A percentile compares a stretch with the other conserved stretches of the same genome.
These are phyloP conservation scores for Begonia peltatifolia DNA, from an alignment of 306 rosid species.

Conservation along the genomic window DNA sequence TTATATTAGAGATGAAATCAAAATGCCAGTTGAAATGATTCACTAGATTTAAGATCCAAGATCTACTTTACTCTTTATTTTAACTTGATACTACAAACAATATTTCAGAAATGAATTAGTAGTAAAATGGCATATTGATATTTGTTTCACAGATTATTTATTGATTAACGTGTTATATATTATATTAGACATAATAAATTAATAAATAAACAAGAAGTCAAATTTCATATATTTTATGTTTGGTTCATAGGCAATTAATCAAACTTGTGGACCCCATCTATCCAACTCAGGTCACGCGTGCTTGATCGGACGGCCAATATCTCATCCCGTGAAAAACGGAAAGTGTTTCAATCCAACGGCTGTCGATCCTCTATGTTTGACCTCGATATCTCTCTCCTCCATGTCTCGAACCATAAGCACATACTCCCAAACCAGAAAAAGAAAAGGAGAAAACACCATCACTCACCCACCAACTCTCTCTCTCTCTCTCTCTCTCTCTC, in stretches of 20 bases:
- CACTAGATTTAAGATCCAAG: too few relatives aligned
- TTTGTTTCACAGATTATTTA: too few relatives aligned
- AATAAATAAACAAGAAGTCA: too few relatives aligned
- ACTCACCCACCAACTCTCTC: conserved; percentile 7
- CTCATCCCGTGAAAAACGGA: conserved; percentile 58
- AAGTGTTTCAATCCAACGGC: conserved; percentile 74
- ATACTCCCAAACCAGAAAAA: conserved; percentile 11
- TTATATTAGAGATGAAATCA: too few relatives aligned
- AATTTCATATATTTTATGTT: too few relatives aligned
- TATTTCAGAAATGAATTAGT: too few relatives aligned
- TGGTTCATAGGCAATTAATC: conserved; percentile 24
- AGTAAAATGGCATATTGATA: too few relatives aligned
- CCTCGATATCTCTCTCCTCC: conserved; percentile 26
- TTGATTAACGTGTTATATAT: too few relatives aligned
- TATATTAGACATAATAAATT: too few relatives aligned
- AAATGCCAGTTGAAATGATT: too few relatives aligned
- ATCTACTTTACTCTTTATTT: too few relatives aligned
- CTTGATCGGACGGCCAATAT: conserved; percentile 49
- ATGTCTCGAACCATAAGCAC: conserved; percentile 9
- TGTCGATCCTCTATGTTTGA: conserved; percentile 32
- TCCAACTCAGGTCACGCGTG: conserved; percentile 63
- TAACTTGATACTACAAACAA: too few relatives aligned
- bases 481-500: conserved; percentile 1
- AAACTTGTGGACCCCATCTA: conserved; percentile 44
- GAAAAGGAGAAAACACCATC: neutral